Conservation (phyloP, 306 rosid species). For the Lablab purpureus region DNA sequence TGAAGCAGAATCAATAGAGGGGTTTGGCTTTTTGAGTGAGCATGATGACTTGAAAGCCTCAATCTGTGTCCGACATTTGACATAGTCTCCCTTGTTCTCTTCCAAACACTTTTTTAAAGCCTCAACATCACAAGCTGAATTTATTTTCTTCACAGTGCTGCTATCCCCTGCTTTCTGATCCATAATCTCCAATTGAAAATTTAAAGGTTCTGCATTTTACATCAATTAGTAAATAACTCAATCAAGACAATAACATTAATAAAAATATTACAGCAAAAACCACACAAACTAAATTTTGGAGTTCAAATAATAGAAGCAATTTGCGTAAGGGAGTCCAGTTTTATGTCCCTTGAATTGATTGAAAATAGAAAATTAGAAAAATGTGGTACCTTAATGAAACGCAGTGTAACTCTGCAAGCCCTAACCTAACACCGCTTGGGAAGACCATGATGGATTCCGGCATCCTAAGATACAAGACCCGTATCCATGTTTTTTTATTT, state of each 20-base stretch:
- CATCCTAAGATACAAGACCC: not conserved
- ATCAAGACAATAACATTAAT: not conserved
- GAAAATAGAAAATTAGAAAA: not conserved
- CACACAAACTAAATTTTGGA: not conserved
- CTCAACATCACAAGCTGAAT: constrained; percentile 68
- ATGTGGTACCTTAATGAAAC: not conserved
- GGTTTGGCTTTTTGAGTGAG: constrained; percentile 63
- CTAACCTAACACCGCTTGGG: not conserved
- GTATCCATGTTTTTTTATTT: no score
- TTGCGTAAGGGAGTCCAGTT: no score
- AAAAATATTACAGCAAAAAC: not conserved
- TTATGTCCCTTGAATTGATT: not conserved
- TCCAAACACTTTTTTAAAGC: constrained; percentile 90
- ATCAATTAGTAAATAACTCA: constrained; percentile 23
- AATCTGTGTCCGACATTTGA: constrained; percentile 82
- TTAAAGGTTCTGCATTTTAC: constrained; percentile 38
- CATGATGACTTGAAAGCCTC: constrained; percentile 85
- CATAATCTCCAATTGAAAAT: constrained; percentile 48
- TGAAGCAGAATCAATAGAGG: constrained; percentile 52
- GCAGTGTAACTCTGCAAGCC: not conserved
- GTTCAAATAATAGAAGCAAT: not conserved
- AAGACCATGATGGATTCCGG: not conserved
- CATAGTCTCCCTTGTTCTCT: constrained; percentile 82
- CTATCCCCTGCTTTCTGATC: constrained; percentile 52
- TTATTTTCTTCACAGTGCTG: constrained; percentile 53